Base-by-base conservation (phyloP, 805 yeast genomes). In the Pichia thaimueangensis region DNA sequence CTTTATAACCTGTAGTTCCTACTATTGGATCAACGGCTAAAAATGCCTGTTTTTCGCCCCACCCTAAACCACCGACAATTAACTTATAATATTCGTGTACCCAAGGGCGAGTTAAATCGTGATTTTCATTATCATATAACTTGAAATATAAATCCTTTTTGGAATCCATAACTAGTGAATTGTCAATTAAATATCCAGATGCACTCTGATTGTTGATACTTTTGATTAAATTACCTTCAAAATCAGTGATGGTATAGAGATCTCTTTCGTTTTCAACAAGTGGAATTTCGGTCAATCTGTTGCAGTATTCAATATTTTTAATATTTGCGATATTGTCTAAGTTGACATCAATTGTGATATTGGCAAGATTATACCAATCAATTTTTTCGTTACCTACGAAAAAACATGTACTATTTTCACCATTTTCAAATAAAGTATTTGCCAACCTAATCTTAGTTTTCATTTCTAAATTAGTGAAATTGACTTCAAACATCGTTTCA, bases 11-110 rank as follows among this genome's bases (percentile, higher is more conserved):
- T 19, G 62, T 53, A 1, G 47, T 45, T 0, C 58, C 60, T 13
- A 80, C 80, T 2, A 70, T 71, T 1, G 86, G 80, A 23, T 82
- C 82, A 11, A 82, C 56, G 1, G 78, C 88, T n/a, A 82, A 65
- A 56, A 78, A 74, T 27, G 74, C 74, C 3, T 83, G 78, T 43
- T 81, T 74, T 23, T 79, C 75, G 1, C 86, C 85, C 87, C 87
- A 82, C 2, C 81, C 79, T 3, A 86, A 82, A 2, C 88, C 88
- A 4, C 88, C 88, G 5, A 86, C 88, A 28, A 78, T 67, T 17
- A 82, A 78, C 53, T 74, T 73, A 56, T 63, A 73, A 41, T 69
- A 63, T 41, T 56, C 52, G 4, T 59, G 53, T 30, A 42, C 47
- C 41, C 52, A 47, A 13, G 41, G 40, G 3, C 23, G 5, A 1